Percentiles rank a stretch among this genome's conserved stretches.
Evolutionary conservation across 2,329 filamentous ascomycete genomes (phyloP).

Genomic region (Chaetomium strumarium): DNA sequence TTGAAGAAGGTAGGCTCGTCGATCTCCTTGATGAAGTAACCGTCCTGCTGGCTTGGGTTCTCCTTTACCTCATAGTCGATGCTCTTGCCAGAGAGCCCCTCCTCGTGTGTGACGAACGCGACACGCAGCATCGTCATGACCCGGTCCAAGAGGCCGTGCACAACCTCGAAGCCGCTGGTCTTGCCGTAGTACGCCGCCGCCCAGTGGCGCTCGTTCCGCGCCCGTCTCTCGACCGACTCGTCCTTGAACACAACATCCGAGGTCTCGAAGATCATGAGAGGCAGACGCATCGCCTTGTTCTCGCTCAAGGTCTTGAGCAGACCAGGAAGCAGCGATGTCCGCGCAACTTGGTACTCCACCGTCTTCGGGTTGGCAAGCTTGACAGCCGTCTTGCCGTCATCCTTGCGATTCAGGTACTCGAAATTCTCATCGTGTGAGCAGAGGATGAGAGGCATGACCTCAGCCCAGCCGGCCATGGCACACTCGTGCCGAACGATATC

Average conservation of each 20-base stretch:
- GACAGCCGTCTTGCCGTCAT: conserved; percentile 77
- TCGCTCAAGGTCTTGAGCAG: conserved; percentile 90
- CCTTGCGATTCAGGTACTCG: conserved; percentile 82
- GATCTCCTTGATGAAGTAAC: conserved; percentile 93
- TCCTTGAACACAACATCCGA: conserved; percentile 93
- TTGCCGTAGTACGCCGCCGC: conserved; percentile 95
- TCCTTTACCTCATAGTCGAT: conserved; percentile 48
- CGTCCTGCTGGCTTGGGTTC: conserved; percentile 55
- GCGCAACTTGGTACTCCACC: conserved; percentile 85
- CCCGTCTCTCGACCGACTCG: conserved; percentile 67
- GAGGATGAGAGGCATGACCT: conserved; percentile 92
- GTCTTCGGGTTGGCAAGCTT: conserved; percentile 90
- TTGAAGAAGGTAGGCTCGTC: conserved; percentile 87
- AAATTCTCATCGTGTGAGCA: conserved; percentile 99
- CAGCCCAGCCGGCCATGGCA: conserved; percentile 91
- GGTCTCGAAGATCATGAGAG: conserved; percentile 89
- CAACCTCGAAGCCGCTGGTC: conserved; percentile 87
- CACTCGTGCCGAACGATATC: conserved; percentile 87
- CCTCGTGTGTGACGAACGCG: conserved; percentile 71
- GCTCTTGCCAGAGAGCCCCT: conserved; percentile 52
- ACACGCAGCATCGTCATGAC: conserved; percentile 87
- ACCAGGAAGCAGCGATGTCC: conserved; percentile 78
- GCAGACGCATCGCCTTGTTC: conserved; percentile 82
- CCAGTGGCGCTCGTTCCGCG: conserved; percentile 89
- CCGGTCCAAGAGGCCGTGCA: conserved; percentile 89